Base-by-base conservation (phyloP, 202 grass and related monocot species). In the Hordeum pubiflorum region DNA sequence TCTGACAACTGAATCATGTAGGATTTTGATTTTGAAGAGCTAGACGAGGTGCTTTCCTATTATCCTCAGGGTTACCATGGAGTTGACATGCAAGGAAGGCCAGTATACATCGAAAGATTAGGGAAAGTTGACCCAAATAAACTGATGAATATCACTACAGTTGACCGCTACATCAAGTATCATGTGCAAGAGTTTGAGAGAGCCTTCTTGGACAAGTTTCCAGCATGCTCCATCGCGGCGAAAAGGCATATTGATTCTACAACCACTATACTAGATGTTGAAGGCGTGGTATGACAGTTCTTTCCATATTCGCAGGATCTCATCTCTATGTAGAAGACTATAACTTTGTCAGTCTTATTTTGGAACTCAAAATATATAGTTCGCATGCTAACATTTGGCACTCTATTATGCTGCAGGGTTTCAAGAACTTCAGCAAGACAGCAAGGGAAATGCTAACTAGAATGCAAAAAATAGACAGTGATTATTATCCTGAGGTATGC, bases 21-120 rank as follows among this genome's bases (percentile, higher is more conserved):
- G 95, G 95, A 98, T 52, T 98, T 98, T 67, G 81, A 76, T 58
- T 98, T 98, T 73, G 90, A 88, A 76, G 95, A 98, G 84, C 83
- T 98, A 26, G 95, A 90, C 13, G 90, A 95, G 75, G 95, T 98
- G 44, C 73, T 98, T 7, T 76, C 60, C 31, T 83, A 93, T 57
- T 98, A 98, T 84, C 92, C 95, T 77, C 95, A 98, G 60, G 90
- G 92, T 6, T 98, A 98, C 77, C 95, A 98, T 86, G 95, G 95
- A 79, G 90, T 94, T 82, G 95, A 98, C 63, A 95, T 72, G 81
- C 90, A 98, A 69, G 95, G 95, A 86, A 94, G 95, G 34, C 95
- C 95, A 8, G 79, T 98, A 74, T 98, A 98, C 65, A 89, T 97
- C 43, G 94, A 97, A 74, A 92, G 88, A 63, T 76, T 97, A 39